Evolutionary conservation across 768 basidiomycete species (phyloP), one percentile per base, ranked within the genome.

Genomic region (Mycena amicta): DNA sequence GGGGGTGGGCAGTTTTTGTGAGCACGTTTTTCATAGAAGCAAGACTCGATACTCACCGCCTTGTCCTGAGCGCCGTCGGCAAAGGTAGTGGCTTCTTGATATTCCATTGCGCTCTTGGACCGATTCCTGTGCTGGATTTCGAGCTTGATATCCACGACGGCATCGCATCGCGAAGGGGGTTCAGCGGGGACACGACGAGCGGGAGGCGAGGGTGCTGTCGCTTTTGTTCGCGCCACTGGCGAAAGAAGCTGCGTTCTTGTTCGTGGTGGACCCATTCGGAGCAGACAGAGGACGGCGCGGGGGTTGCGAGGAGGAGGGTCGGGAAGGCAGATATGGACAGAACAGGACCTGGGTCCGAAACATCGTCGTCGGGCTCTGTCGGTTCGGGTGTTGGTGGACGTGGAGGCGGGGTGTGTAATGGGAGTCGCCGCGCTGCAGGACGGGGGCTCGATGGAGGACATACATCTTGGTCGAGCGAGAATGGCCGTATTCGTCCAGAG

Each of bases 171-270:
- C 59, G 55, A 16, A 60, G 53, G 26, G 62, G 62, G 30, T 60
- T 57, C 33, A 60, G 27, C 15, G 39, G 50, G 20, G 62, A 64
- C 28, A 55, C 28, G 3, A 64, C 43, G 50, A 64, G 53, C 23
- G 62, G 59, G 6, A 64, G 59, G 23, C 40, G 39, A 3, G 52
- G 62, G 39, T 57, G 57, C 1, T 23, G 45, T 20, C n/a, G 45
- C 39, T 55, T 57, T 50, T 60, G 50, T 4, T n/a, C 45, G 4
- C 22, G n/a, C 58, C 55, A 57, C 8, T 33, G 20, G 2, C 30
- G 40, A 6, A 5, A 30, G 33, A 54, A 63, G 2, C 3, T 1
- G 26, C 20, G 26, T 22, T 60, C 23, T 20, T 25, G 26, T 22
- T 60, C 23, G 3, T 54, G 15, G 18, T 40, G 26, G 2, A n/a